A percentile compares a stretch with the other conserved stretches of the same genome.
phyloP scores from a whole-genome alignment of 2,329 filamentous ascomycete species.

The Sporothrix inflata region DNA sequence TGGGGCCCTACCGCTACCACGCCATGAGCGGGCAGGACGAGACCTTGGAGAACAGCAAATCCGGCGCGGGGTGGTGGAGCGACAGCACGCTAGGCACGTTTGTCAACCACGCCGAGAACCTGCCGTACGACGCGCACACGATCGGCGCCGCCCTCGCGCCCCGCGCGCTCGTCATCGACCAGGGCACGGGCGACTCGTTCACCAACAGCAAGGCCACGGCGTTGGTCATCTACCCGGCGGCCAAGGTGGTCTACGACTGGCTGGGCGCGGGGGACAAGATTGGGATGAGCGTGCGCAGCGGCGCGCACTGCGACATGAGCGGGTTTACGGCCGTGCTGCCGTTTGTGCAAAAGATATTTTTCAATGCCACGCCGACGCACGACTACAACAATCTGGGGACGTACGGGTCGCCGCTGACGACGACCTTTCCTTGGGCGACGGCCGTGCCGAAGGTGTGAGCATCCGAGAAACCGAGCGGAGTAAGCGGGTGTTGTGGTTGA shows the following conservation, averaged over 20 bases:
- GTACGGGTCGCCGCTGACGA: conserved; percentile 50
- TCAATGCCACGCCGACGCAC: conserved; percentile 50
- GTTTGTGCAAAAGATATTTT: conserved; percentile 53
- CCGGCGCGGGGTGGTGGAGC: conserved; percentile 61
- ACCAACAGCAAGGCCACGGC: conserved; percentile 54
- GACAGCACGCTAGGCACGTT: conserved; percentile 56
- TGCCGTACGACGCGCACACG: conserved; percentile 62
- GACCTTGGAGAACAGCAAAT: conserved; percentile 54
- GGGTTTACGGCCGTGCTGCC: conserved; percentile 54
- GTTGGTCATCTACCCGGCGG: conserved; percentile 55
- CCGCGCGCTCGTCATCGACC: conserved; percentile 58
- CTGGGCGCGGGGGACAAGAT: conserved; percentile 55
- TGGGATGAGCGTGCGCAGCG: conserved; percentile 51
- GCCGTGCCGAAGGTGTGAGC: conserved; percentile 32
- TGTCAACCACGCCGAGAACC: conserved; percentile 56
- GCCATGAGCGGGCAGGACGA: conserved; percentile 50
- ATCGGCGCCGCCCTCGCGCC: conserved; percentile 63
- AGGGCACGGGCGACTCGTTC: conserved; percentile 55
- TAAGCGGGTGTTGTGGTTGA: not conserved
- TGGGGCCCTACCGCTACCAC: conserved; percentile 56
- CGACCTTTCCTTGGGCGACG: conserved; percentile 52
- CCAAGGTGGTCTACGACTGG: conserved; percentile 58
- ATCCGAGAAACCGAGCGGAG: not conserved
- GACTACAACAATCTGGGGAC: conserved; percentile 50
- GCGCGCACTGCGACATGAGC: conserved; percentile 54